Percentiles rank a stretch among this genome's conserved stretches.
These are phyloP conservation scores for Hypomyces rosellus DNA, from an alignment of 2,329 filamentous ascomycete species.

Conservation along the genomic window DNA sequence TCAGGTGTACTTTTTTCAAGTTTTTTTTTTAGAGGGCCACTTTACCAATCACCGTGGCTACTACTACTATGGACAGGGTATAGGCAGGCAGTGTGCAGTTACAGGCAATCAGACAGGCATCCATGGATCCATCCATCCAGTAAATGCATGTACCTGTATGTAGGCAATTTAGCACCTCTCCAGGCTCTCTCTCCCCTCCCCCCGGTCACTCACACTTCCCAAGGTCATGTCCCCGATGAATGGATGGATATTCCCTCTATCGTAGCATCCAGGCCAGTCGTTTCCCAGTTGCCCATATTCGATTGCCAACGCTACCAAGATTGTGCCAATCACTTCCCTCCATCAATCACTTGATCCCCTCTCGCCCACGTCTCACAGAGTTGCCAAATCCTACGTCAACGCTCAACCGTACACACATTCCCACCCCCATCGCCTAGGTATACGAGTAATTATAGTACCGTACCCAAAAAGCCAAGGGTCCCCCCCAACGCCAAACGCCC, in stretches of 20 bases:
- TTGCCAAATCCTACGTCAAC: conserved; percentile 13
- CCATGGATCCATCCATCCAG: no score
- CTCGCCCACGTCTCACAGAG: conserved; percentile 10
- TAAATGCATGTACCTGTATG: no score
- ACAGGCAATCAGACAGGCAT: background rate
- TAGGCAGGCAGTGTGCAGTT: background rate
- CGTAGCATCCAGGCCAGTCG: conserved; percentile 10
- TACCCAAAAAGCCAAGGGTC: conserved; percentile 1
- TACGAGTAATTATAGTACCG: background rate
- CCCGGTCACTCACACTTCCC: no score
- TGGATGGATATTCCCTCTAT: conserved; percentile 1
- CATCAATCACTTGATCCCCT: conserved; percentile 3
- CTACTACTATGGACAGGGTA: no score
- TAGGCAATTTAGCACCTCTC: conserved; percentile 4
- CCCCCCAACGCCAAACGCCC: conserved; percentile 17
- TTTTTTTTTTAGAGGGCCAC: no score
- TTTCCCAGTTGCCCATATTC: conserved; percentile 3
- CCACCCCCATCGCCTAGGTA: background rate
- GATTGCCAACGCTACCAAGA: conserved; percentile 7
- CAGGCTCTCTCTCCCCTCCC: no score
- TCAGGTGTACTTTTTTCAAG: no score
- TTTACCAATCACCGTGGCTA: no score
- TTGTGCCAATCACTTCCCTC: conserved; percentile 13
- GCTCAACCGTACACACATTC: background rate
- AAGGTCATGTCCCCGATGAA: background rate